A percentile compares a stretch with the other conserved stretches of the same genome.
Conservation (phyloP, 345 rosid species). For the Syzygium jambos region DNA sequence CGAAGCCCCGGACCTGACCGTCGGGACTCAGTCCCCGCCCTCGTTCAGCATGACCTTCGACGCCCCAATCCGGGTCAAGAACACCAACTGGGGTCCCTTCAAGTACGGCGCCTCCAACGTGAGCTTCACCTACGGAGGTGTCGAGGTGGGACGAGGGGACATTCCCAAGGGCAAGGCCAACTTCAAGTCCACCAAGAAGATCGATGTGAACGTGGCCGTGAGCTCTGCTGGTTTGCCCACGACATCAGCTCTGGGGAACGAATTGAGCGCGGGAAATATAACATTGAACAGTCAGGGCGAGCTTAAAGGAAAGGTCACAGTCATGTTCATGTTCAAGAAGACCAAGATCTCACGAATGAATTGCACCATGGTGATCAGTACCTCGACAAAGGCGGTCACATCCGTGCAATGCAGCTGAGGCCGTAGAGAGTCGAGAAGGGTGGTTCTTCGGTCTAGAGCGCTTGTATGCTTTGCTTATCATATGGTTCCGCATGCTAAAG, state of each 20-base stretch:
- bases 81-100: slow-evolving; percentile 16
- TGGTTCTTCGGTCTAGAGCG: neutral
- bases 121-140: neutral
- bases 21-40: neutral
- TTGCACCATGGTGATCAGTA: neutral
- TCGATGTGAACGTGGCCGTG: neutral
- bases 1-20: neutral
- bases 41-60: neutral
- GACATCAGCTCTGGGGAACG: neutral
- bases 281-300: neutral
- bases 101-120: neutral
- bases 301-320: neutral
- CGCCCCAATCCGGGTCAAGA: slow-evolving; percentile 13
- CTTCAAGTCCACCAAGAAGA: slow-evolving; percentile 9
- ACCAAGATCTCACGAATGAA: neutral
- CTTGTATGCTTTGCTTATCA: neutral
- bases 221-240: neutral
- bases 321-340: slow-evolving; percentile 10
- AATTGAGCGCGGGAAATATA: neutral
- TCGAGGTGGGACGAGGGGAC: neutral
- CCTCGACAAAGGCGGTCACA: neutral
- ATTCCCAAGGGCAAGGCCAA: slow-evolving; percentile 7
- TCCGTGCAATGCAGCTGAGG: slow-evolving; percentile 1
- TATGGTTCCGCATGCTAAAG: neutral
- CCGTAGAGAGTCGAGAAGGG: neutral